These are phyloP conservation scores for Corylus americana DNA, from an alignment of 306 rosid species.

Conservation along the genomic window DNA sequence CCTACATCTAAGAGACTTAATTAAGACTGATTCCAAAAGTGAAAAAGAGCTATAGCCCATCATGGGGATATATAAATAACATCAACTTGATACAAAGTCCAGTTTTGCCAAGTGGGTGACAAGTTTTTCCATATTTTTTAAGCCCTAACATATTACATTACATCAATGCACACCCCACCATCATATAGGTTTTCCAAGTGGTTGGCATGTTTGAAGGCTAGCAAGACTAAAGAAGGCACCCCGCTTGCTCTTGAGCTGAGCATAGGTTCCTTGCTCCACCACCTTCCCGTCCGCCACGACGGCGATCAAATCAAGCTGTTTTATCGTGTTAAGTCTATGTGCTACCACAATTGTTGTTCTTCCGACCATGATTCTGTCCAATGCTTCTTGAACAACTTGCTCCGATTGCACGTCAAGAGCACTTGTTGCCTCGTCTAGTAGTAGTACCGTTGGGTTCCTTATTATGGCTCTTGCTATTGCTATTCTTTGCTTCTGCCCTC, in stretches of 20 bases:
- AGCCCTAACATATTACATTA: background rate
- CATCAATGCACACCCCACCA: background rate
- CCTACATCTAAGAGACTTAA: too few species aligned
- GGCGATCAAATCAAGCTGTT: conserved; percentile 75
- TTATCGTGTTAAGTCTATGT: conserved; percentile 85
- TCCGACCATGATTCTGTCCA: conserved; percentile 80
- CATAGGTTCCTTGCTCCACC: conserved; percentile 77
- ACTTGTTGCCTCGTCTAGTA: conserved; percentile 93
- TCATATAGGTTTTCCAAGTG: background rate
- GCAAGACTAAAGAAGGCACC: conserved; percentile 90
- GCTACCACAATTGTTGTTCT: conserved; percentile 93
- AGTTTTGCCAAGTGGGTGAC: too few species aligned
- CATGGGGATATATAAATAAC: too few species aligned
- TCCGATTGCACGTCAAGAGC: conserved; percentile 91
- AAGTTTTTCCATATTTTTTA: too few species aligned
- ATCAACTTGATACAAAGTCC: too few species aligned
- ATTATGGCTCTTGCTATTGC: conserved; percentile 95
- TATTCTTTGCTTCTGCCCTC: conserved; percentile 94
- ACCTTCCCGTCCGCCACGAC: conserved; percentile 82
- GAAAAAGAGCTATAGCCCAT: too few species aligned
- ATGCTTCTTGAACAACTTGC: conserved; percentile 85
- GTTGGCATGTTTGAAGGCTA: conserved; percentile 43
- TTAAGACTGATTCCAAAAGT: too few species aligned
- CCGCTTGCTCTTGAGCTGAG: conserved; percentile 65
- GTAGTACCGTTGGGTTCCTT: conserved; percentile 67